Base-by-base conservation (phyloP, 306 rosid genomes). In the Geum urbanum region DNA sequence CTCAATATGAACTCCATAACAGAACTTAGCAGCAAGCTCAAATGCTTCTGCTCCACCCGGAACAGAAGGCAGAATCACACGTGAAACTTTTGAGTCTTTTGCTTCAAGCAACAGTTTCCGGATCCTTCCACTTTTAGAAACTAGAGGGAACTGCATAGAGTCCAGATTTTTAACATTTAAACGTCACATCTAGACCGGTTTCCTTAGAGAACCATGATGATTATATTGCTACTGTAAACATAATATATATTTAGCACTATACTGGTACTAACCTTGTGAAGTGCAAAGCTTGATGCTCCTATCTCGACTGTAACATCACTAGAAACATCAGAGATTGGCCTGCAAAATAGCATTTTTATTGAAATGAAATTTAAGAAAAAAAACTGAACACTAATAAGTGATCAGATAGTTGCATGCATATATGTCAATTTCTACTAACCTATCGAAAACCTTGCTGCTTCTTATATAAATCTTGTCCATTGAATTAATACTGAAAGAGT, bases 241-340 rank as follows among this genome's bases (percentile, higher is more conserved):
- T 64, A 18, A 5, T 32, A 63, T 39, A 13, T 57, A n/a, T 18
- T 10, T 2, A 62, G 55, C 22, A 69, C 40, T 19, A 41, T 69
- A 15, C 76, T 52, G 63, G 64, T 13, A 32, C 72, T 85, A 74
- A 91, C 99, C 97, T 95, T 91, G 84, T 95, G 99, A 69, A 91
- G 97, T 63, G 97, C 79, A 65, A 95, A 89, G 88, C 78, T 86
- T 18, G 99, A 84, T 59, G 95, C 74, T 84, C 96, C 99, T 5
- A 95, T 83, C 82, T 95, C 99, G 0, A 95, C 74, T 47, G 83
- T 84, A 64, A 95, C 91, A 79, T 95, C 99, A 64, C 96, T 95
- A 45, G 99, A 86, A 61, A 91, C 97, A 78, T 95, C 99, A 54
- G 99, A 95, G 61, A 95, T 89, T 19, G 99, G 97, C 99, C 99